phyloP scores from a whole-genome alignment of 805 yeast genomes.

The Millerozyma acaciae region DNA sequence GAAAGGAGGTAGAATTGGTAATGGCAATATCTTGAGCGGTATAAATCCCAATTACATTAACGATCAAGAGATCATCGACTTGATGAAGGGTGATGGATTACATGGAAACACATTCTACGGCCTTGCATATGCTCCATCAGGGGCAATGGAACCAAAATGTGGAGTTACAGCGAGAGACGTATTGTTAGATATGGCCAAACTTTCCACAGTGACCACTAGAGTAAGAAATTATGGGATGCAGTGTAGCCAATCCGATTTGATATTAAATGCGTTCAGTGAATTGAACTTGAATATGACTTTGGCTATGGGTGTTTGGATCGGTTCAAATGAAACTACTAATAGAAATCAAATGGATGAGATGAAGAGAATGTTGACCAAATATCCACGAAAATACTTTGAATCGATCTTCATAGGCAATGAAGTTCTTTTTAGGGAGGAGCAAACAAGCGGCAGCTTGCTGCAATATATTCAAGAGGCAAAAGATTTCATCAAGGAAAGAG shows the following conservation, averaged over 20 bases:
- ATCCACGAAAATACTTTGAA: conserved; percentile 47
- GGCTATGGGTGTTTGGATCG: conserved; percentile 63
- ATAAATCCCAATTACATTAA: conserved; percentile 28
- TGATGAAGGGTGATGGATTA: conserved; percentile 34
- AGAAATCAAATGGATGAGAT: conserved; percentile 43
- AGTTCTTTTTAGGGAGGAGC: conserved; percentile 53
- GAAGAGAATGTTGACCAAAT: conserved; percentile 36
- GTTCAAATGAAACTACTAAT: conserved; percentile 42
- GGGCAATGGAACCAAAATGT: conserved; percentile 52
- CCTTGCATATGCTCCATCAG: conserved; percentile 55
- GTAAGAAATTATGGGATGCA: conserved; percentile 59
- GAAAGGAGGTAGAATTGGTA: conserved; percentile 9
- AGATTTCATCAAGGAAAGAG: conserved; percentile 28
- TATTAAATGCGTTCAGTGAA: conserved; percentile 50
- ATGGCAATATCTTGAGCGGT: conserved; percentile 15
- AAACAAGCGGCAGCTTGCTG: conserved; percentile 32
- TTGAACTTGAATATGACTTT: conserved; percentile 53
- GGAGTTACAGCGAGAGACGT: conserved; percentile 47
- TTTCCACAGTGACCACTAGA: conserved; percentile 57
- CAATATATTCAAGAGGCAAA: conserved; percentile 42
- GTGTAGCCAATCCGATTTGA: conserved; percentile 51
- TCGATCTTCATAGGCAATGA: conserved; percentile 61
- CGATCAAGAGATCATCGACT: conserved; percentile 29
- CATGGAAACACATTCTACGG: conserved; percentile 46
- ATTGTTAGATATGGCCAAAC: conserved; percentile 49